These are phyloP conservation scores for Tolypocladium tropicale DNA, from an alignment of 2,329 filamentous ascomycete species.

Conservation along the genomic window DNA sequence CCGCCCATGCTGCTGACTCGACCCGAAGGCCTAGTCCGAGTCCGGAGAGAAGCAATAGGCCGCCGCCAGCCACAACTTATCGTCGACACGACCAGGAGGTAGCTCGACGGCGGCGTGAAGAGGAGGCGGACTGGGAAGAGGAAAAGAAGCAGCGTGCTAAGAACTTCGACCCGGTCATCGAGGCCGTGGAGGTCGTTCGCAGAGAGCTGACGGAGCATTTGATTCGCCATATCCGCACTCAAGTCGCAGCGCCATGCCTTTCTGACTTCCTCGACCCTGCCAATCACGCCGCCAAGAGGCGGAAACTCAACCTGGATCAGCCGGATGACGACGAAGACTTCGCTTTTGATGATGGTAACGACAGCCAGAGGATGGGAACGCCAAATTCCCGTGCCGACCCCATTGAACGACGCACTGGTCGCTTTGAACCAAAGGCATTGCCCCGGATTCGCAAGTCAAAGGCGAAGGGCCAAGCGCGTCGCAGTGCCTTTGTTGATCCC, in stretches of 20 bases:
- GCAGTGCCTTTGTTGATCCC: slow-evolving; percentile 56
- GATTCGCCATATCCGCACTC: slow-evolving; percentile 77
- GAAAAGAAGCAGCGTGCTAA: slow-evolving; percentile 82
- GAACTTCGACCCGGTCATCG: slow-evolving; percentile 80
- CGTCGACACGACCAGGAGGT: slow-evolving; percentile 52
- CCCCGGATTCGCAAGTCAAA: slow-evolving; percentile 67
- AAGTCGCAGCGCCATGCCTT: slow-evolving; percentile 72
- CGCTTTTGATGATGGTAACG: slow-evolving; percentile 47
- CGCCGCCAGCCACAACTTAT: slow-evolving; percentile 9
- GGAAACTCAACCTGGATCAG: slow-evolving; percentile 67
- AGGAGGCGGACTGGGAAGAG: slow-evolving; percentile 74
- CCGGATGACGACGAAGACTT: slow-evolving; percentile 44
- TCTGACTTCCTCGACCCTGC: slow-evolving; percentile 74
- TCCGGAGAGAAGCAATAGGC: slow-evolving; percentile 17
- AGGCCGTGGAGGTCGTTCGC: slow-evolving; percentile 69
- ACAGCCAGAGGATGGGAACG: slow-evolving; percentile 53
- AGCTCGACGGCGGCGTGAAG: slow-evolving; percentile 56
- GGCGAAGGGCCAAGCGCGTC: slow-evolving; percentile 39
- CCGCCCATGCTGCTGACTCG: slow-evolving; percentile 11
- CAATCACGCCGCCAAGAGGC: slow-evolving; percentile 69
- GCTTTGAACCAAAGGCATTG: slow-evolving; percentile 48
- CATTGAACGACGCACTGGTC: slow-evolving; percentile 48
- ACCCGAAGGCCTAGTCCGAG: slow-evolving; percentile 23
- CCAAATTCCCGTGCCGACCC: slow-evolving; percentile 53
- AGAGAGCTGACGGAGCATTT: slow-evolving; percentile 79